Base-by-base conservation (phyloP, 495 filamentous ascomycete genomes). In the Aspergillus biplanus region DNA sequence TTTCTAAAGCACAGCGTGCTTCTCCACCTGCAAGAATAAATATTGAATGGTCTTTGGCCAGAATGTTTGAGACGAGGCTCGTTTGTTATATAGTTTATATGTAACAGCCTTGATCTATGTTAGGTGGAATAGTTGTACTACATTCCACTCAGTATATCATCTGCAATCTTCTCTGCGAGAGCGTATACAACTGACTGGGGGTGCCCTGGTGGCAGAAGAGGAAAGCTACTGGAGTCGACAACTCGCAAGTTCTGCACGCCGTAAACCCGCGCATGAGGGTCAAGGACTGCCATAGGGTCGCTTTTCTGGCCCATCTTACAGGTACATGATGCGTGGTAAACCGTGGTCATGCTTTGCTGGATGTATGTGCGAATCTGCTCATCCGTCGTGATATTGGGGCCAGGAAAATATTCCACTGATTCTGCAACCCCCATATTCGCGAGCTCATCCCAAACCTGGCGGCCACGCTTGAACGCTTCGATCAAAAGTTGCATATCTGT, bases 101-200 rank as follows among this genome's bases (percentile, higher is more conserved):
- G 21, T 27, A 27, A 27, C 21, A 27, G 21, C 21, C 21, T 27
- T 27, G 2, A 27, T 27, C 21, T 27, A 27, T 27, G 21, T 27
- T 27, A 1, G 21, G 21, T 27, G 21, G 21, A 2, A 27, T 27
- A 27, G 21, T 27, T 27, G 21, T 27, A 27, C 21, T 27, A 27
- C 21, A 1, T 27, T 27, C 21, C 6, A 11, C 6, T 15, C 39
- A 44, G 8, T 44, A 86, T 83, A 52, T 76, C 76, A 52, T 78
- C 75, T n/a, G 79, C 80, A 70, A 86, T 83, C 74, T 86, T 87
- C 75, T 86, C 84, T 4, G 84, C 85, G 9, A 87, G 65, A 58
- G 74, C 75, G 71, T 81, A 85, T 44, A 83, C 71, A 4, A 70
- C 75, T 4, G 75, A 56, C 66, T 76, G 67, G 6, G 83, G 85